Conservation (phyloP, 257 asterid genomes). For the Solanum habrochaites region DNA sequence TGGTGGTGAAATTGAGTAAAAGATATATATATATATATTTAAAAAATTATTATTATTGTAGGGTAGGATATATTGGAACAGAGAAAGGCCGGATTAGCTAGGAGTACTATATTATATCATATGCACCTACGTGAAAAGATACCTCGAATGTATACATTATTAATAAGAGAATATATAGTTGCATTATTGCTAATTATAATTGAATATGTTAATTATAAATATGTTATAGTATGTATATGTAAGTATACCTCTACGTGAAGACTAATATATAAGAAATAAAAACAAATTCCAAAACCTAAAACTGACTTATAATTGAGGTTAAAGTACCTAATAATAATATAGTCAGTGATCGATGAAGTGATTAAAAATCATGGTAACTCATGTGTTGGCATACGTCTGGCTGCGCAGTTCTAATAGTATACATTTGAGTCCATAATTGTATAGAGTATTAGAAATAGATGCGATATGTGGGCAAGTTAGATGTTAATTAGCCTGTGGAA, state of each 20-base stretch:
- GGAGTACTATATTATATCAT: background rate
- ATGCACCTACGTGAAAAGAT: background rate
- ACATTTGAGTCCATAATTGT: background rate
- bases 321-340: background rate
- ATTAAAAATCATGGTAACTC: background rate
- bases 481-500: too few relatives aligned
- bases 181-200: background rate
- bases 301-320: background rate
- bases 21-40: too few relatives aligned
- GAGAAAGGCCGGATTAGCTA: background rate
- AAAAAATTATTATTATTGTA: too few relatives aligned
- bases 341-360: background rate
- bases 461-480: background rate
- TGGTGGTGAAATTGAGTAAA: background rate
- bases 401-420: background rate
- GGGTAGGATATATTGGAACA: background rate
- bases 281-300: background rate
- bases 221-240: background rate
- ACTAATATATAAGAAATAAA: background rate
- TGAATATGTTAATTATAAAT: background rate
- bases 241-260: background rate
- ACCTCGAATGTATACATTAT: background rate
- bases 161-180: background rate
- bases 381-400: background rate
- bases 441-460: background rate